Evolutionary conservation across 176 grass and related monocot species (phyloP).

Genomic region (Phyllostachys edulis): DNA sequence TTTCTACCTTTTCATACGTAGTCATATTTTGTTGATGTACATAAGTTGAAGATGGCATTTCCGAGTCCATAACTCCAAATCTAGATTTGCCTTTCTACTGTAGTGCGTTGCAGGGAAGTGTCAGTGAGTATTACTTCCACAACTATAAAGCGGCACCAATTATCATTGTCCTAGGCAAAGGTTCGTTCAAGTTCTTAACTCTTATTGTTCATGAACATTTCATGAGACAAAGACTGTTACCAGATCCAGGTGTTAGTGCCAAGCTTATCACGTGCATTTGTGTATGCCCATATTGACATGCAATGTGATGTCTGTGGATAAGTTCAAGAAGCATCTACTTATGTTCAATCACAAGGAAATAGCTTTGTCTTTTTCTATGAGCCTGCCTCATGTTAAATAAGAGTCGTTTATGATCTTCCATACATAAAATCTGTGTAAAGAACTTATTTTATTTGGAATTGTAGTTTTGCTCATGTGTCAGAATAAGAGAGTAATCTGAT

Average conservation of each 20-base stretch:
- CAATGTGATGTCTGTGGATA: conserved; percentile 10
- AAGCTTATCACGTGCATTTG: conserved; percentile 7
- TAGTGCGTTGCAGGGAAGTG: conserved; percentile 86
- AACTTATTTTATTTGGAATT: conserved; percentile 5
- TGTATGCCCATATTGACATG: conserved; percentile 18
- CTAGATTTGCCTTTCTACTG: conserved; percentile 38
- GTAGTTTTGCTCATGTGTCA: neutral
- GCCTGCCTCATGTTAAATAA: neutral
- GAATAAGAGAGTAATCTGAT: neutral
- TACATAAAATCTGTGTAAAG: neutral
- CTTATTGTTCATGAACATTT: conserved; percentile 18
- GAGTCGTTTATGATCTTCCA: conserved; percentile 7
- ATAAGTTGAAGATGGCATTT: conserved; percentile 32
- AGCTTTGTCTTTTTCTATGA: neutral
- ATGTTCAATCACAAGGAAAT: conserved; percentile 1
- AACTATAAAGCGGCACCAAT: conserved; percentile 90
- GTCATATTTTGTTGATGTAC: conserved; percentile 18
- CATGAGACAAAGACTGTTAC: neutral
- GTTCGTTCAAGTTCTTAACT: conserved; percentile 42
- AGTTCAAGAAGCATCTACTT: neutral
- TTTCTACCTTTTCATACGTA: conserved; percentile 6
- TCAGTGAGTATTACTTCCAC: conserved; percentile 81
- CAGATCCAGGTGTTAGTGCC: neutral
- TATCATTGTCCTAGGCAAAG: conserved; percentile 90
- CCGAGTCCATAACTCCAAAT: conserved; percentile 11